Conservation (phyloP, 441 rosid genomes). For the Hypseocharis bilobata region DNA sequence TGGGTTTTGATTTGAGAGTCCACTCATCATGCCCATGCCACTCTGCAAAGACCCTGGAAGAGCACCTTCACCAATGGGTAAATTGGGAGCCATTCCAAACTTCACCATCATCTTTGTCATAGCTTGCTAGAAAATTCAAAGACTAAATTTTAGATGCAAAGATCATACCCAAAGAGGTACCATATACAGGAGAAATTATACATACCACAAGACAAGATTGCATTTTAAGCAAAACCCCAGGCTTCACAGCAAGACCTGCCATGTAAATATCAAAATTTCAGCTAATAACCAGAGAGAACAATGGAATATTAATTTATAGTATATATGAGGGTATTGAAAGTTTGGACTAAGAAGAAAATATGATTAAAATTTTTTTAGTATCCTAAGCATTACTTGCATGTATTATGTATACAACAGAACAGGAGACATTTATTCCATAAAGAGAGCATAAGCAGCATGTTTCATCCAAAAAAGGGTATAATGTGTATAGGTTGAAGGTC, state of each 20-base stretch:
- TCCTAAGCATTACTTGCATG: too few relatives aligned
- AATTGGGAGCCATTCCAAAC: conserved; percentile 42
- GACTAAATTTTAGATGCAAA: conserved; percentile 24
- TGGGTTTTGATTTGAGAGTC: conserved; percentile 34
- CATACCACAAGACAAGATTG: conserved; percentile 51
- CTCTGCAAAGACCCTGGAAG: conserved; percentile 38
- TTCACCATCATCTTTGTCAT: conserved; percentile 49
- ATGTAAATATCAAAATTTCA: conserved; percentile 18
- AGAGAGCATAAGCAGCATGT: neutral
- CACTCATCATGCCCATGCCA: conserved; percentile 27
- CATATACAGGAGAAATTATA: conserved; percentile 6
- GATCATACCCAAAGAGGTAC: conserved; percentile 10
- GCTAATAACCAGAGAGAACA: too few relatives aligned
- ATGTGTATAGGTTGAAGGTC: too few relatives aligned
- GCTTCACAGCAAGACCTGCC: conserved; percentile 77
- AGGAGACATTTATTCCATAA: neutral
- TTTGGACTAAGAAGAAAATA: neutral
- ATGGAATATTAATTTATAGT: too few relatives aligned
- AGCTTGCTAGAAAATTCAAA: conserved; percentile 36
- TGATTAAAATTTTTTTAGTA: neutral
- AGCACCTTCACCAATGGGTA: conserved; percentile 31
- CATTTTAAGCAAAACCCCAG: conserved; percentile 54
- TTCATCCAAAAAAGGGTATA: too few relatives aligned
- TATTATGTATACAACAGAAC: too few relatives aligned
- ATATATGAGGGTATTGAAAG: neutral